Percentiles rank a stretch among this genome's conserved stretches.
Evolutionary conservation across 768 basidiomycete species (phyloP).

Genomic region (Amylocystis lapponica): DNA sequence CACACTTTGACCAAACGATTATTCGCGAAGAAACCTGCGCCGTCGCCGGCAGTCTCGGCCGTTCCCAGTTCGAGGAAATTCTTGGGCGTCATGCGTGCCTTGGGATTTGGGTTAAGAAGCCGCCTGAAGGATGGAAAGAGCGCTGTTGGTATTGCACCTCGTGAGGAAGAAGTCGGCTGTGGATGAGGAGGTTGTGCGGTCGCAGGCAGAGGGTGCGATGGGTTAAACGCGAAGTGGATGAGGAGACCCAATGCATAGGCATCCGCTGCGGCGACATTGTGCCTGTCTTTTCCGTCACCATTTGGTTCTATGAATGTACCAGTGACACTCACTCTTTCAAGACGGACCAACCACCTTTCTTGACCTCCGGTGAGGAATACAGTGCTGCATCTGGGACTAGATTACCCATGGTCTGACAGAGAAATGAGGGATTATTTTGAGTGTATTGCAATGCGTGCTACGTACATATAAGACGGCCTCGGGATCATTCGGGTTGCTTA

Average conservation of each 20-base stretch:
- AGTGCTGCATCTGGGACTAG: slow-evolving; percentile 53
- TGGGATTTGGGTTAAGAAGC: slow-evolving; percentile 85
- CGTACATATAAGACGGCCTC: slow-evolving; percentile 76
- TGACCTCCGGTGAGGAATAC: slow-evolving; percentile 80
- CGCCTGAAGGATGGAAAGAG: slow-evolving; percentile 82
- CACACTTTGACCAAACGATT: slow-evolving; percentile 87
- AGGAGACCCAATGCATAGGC: slow-evolving; percentile 86
- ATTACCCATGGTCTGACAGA: slow-evolving; percentile 58
- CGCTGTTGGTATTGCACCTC: slow-evolving; percentile 67
- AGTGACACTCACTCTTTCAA: slow-evolving; percentile 64
- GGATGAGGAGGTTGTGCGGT: slow-evolving; percentile 68
- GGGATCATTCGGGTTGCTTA: slow-evolving; percentile 81
- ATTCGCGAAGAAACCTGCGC: slow-evolving; percentile 70
- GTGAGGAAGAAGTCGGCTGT: slow-evolving; percentile 70
- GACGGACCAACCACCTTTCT: slow-evolving; percentile 76
- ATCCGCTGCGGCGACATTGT: slow-evolving; percentile 63
- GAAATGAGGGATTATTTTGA: slow-evolving; percentile 13
- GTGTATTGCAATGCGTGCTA: slow-evolving; percentile 16
- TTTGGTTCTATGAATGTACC: neutral
- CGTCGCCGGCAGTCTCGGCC: slow-evolving; percentile 50
- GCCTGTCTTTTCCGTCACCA: slow-evolving; percentile 24
- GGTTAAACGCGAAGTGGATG: slow-evolving; percentile 85
- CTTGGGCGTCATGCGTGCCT: slow-evolving; percentile 69
- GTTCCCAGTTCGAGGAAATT: slow-evolving; percentile 78
- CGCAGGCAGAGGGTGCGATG: slow-evolving; percentile 62